Evolutionary conservation across 2,329 filamentous ascomycete species (phyloP).

Genomic region (Reticulascus tulasneorum): DNA sequence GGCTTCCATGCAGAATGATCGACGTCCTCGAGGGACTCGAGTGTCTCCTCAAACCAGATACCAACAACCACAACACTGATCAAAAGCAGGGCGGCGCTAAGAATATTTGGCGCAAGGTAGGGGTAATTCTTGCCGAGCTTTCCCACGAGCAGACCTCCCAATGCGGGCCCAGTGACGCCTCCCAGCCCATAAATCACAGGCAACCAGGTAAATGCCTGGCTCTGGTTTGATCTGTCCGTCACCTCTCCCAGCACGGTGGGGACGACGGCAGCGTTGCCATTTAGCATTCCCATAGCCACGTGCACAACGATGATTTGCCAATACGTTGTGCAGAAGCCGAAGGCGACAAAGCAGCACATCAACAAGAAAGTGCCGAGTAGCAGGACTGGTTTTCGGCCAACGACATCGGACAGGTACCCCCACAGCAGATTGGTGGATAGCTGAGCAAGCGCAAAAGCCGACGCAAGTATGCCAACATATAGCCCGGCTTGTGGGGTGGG

Average conservation of each 20-base stretch:
- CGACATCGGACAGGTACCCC: conserved; percentile 76
- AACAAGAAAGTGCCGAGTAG: conserved; percentile 79
- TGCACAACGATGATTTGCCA: conserved; percentile 86
- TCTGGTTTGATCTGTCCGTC: conserved; percentile 93
- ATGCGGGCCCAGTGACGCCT: conserved; percentile 83
- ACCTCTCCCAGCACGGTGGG: conserved; percentile 93
- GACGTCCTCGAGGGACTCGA: conserved; percentile 47
- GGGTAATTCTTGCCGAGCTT: conserved; percentile 62
- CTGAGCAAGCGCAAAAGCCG: conserved; percentile 87
- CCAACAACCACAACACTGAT: conserved; percentile 69
- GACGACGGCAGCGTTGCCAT: conserved; percentile 92
- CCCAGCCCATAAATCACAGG: conserved; percentile 95
- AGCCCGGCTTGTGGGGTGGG: conserved; percentile 68
- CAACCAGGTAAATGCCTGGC: conserved; percentile 86
- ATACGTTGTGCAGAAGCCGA: conserved; percentile 79
- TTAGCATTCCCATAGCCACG: conserved; percentile 84
- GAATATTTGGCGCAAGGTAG: conserved; percentile 79
- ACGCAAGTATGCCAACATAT: conserved; percentile 88
- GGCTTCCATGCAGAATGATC: conserved; percentile 26
- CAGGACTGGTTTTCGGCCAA: conserved; percentile 80
- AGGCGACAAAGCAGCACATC: conserved; percentile 74
- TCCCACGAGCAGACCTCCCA: conserved; percentile 82
- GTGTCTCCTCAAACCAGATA: conserved; percentile 83
- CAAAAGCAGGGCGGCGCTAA: conserved; percentile 68
- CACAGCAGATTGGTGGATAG: conserved; percentile 89